Evolutionary conservation across 1,284 basidiomycete genomes (phyloP).

Genomic region (Moesziomyces sp.): DNA sequence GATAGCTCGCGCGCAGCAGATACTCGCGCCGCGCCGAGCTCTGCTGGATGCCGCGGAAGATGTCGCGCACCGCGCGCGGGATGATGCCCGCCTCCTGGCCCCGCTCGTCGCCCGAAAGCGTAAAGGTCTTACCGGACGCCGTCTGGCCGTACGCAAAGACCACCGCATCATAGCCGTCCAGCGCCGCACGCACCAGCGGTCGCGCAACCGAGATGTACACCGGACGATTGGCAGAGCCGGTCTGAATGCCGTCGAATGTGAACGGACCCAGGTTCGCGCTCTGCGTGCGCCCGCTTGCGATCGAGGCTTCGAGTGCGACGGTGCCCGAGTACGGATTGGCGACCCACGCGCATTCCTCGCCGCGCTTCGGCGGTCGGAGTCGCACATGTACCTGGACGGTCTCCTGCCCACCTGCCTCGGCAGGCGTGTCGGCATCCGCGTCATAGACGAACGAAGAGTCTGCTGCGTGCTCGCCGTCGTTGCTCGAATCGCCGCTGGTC

Average conservation of each 20-base stretch:
- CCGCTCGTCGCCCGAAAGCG: conserved; percentile 50
- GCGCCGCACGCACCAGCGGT: conserved; percentile 76
- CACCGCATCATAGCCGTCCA: conserved; percentile 63
- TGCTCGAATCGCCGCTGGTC: conserved; percentile 2
- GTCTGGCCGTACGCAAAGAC: conserved; percentile 68
- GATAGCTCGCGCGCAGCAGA: conserved; percentile 82
- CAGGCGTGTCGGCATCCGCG: conserved; percentile 13
- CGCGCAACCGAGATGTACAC: conserved; percentile 85
- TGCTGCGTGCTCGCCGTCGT: conserved; percentile 15
- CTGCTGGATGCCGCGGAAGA: conserved; percentile 69
- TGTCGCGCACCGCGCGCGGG: conserved; percentile 55
- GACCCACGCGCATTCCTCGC: conserved; percentile 60
- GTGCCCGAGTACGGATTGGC: conserved; percentile 37
- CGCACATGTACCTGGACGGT: conserved; percentile 60
- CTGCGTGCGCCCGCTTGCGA: conserved; percentile 44
- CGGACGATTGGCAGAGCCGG: conserved; percentile 82
- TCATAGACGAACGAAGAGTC: conserved; percentile 60
- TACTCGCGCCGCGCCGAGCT: conserved; percentile 76
- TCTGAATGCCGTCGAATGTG: conserved; percentile 77
- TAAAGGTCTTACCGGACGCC: conserved; percentile 66
- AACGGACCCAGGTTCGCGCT: conserved; percentile 50
- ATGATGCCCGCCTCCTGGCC: conserved; percentile 70
- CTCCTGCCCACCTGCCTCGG: conserved; percentile 12
- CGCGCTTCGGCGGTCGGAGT: conserved; percentile 41
- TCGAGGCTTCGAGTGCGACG: conserved; percentile 44